These are phyloP conservation scores for Orobanche coerulescens DNA, from an alignment of 257 asterid genomes.

Conservation along the genomic window DNA sequence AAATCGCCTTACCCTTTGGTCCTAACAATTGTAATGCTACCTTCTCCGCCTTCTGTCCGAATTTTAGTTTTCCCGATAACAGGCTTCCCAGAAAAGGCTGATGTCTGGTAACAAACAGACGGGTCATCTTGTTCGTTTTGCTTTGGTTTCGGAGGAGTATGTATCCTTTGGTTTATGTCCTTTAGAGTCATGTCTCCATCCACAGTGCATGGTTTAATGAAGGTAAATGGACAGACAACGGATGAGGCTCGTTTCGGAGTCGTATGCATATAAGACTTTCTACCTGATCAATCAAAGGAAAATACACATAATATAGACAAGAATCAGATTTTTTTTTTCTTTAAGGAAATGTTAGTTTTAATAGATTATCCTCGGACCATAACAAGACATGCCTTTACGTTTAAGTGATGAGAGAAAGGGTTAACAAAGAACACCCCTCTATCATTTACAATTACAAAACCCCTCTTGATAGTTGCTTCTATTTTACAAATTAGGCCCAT, in stretches of 20 bases:
- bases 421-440: too few relatives aligned
- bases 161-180: conserved; percentile 78
- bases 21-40: conserved; percentile 77
- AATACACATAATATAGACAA: background rate
- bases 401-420: conserved; percentile 42
- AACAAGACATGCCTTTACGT: too few relatives aligned
- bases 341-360: too few relatives aligned
- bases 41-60: conserved; percentile 81
- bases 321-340: background rate
- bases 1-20: conserved; percentile 47
- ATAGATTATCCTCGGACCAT: too few relatives aligned
- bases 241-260: conserved; percentile 64
- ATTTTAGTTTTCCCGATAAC: conserved; percentile 88
- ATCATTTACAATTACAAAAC: too few relatives aligned
- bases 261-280: conserved; percentile 57
- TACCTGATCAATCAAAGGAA: conserved; percentile 38
- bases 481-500: too few relatives aligned
- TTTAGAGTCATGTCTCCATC: conserved; percentile 80
- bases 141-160: conserved; percentile 48
- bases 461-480: too few relatives aligned
- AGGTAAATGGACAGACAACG: conserved; percentile 64
- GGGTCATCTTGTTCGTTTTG: conserved; percentile 39
- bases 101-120: conserved; percentile 44
- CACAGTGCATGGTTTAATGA: conserved; percentile 75
- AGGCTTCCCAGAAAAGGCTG: conserved; percentile 93